Conservation (phyloP, 1,284 basidiomycete species). For the Vanrija sp. region DNA sequence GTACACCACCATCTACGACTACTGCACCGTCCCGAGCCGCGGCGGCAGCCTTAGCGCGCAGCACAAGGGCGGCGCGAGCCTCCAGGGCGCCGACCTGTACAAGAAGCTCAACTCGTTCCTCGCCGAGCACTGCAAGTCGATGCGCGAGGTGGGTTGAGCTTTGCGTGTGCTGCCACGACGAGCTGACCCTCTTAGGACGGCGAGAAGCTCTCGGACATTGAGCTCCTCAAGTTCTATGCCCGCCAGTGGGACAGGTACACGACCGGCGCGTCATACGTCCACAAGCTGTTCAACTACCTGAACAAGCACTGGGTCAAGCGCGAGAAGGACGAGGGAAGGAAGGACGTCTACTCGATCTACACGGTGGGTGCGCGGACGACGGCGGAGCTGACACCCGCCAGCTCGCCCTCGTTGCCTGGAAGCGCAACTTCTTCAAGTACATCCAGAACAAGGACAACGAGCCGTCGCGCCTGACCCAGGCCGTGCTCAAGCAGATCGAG, state of each 20-base stretch:
- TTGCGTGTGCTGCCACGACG: no score
- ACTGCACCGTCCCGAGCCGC: conserved; percentile 62
- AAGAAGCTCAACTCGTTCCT: conserved; percentile 84
- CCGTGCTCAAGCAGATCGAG: conserved; percentile 83
- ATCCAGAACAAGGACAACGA: conserved; percentile 63
- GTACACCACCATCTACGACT: conserved; percentile 94
- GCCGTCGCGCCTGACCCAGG: conserved; percentile 75
- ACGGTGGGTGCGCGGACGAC: conserved; percentile 61
- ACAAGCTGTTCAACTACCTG: conserved; percentile 91
- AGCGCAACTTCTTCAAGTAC: conserved; percentile 80
- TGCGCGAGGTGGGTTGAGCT: conserved; percentile 59
- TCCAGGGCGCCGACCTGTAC: conserved; percentile 94
- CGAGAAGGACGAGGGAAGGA: conserved; percentile 95
- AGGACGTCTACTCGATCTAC: conserved; percentile 91
- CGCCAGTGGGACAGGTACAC: conserved; percentile 95
- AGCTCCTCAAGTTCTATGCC: conserved; percentile 86
- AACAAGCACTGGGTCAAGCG: conserved; percentile 99
- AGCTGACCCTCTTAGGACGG: conserved; percentile 57
- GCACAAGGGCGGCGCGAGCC: conserved; percentile 73
- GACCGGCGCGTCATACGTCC: conserved; percentile 91
- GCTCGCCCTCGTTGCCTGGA: conserved; percentile 96
- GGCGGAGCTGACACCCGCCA: conserved; percentile 38
- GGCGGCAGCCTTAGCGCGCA: conserved; percentile 18
- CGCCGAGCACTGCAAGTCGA: conserved; percentile 65
- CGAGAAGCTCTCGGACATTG: conserved; percentile 76